phyloP scores from a whole-genome alignment of 2,329 filamentous ascomycete species.

The Fusarium poae region DNA sequence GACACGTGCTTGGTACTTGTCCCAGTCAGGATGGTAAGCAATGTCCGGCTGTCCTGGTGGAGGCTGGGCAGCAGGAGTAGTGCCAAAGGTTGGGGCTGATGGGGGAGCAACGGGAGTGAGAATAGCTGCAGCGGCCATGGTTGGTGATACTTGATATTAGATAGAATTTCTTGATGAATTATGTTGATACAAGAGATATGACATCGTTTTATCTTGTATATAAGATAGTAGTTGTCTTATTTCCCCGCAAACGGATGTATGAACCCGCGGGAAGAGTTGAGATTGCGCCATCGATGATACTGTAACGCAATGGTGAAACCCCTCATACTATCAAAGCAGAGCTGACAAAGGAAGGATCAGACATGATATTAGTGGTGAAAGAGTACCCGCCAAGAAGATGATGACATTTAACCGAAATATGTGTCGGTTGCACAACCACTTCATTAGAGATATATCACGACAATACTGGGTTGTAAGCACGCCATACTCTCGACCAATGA shows the following conservation, averaged over 20 bases:
- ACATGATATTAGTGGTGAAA: neutral
- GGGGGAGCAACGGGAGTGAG: neutral
- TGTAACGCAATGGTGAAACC: neutral
- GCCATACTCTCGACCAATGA: neutral
- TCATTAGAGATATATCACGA: neutral
- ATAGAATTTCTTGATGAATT: neutral
- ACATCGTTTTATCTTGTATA: neutral
- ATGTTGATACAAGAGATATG: no score
- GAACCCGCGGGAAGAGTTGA: neutral
- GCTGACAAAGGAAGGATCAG: neutral
- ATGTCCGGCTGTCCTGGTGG: slow-evolving; percentile 37
- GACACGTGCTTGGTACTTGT: slow-evolving; percentile 13
- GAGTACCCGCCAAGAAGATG: neutral
- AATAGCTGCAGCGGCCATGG: neutral
- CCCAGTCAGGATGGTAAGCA: slow-evolving; percentile 28
- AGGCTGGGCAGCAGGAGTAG: slow-evolving; percentile 13
- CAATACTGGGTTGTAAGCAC: slow-evolving; percentile 4
- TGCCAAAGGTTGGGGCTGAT: neutral
- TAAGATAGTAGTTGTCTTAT: neutral
- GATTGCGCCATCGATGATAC: neutral
- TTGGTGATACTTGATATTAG: neutral
- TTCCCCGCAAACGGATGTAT: neutral
- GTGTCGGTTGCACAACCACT: neutral
- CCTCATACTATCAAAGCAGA: neutral
- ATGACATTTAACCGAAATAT: neutral